Evolutionary conservation across 257 asterid species (phyloP), one percentile per base, ranked within the genome.

Genomic region (Scutellaria barbata): DNA sequence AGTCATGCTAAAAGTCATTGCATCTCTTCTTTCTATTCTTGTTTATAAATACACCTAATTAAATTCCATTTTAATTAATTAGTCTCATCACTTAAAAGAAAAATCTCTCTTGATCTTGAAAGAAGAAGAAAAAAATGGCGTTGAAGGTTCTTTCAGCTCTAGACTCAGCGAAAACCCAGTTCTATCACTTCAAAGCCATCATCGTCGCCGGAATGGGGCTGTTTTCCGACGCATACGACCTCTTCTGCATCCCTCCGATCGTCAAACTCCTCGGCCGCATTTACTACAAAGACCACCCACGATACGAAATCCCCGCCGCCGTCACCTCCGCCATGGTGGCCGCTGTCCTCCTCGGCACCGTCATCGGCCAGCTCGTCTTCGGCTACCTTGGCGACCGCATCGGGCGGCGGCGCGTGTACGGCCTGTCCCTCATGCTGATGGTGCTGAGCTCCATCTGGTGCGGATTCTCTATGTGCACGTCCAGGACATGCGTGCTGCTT

Each of bases 131-230:
- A 12, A n/a, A 18, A 43, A 84, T 84, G 92, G 88, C 86, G 63
- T 60, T 77, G 64, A 87, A 79, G 45, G 86, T 87, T 43, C 83
- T 87, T 0, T 66, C 83, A 1, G 84, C 86, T 1, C 86, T 85
- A 2, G 94, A 87, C 81, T 75, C 85, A 0, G 94, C 94, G 0
- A 80, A 53, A 62, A 79, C 85, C 8, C 94, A 87, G 46, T 81
- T 48, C 50, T 85, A 83, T 48, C 93, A 87, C 54, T 85, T 85
- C 81, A 85, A 81, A 60, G 87, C 90, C 14, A 85, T 87, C 43
- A 57, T 85, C 4, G 81, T 85, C 3, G 87, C 90, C 66, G 89
- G 93, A 4, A 87, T 87, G 90, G 90, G 93, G 0, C 50, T 87
- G 13, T 85, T 87, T 83, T 79, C 88, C 16, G 92, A 85, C 62